Conservation (phyloP, 805 yeast species). For the Barnettozyma siamensis region DNA sequence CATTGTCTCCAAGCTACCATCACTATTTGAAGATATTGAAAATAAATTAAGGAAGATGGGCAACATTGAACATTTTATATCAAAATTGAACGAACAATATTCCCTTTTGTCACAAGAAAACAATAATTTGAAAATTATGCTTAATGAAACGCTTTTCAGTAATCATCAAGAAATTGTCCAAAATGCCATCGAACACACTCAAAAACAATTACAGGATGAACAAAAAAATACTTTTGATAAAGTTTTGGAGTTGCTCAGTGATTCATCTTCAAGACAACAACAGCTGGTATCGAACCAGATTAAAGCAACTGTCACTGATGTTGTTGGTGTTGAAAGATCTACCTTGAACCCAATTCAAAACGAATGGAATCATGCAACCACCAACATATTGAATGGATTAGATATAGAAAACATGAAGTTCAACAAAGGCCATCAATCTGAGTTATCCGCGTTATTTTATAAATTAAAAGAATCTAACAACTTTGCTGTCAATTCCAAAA, state of each 20-base stretch:
- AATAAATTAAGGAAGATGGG: slow-evolving; percentile 8
- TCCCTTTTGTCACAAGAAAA: slow-evolving; percentile 22
- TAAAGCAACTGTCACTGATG: slow-evolving; percentile 12
- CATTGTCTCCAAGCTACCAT: slow-evolving; percentile 20
- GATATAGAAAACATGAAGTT: slow-evolving; percentile 14
- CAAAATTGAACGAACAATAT: slow-evolving; percentile 15
- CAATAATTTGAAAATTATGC: slow-evolving; percentile 16
- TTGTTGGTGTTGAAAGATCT: slow-evolving; percentile 16
- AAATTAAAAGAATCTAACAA: slow-evolving; percentile 14
- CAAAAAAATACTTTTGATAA: slow-evolving; percentile 16
- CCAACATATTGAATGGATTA: slow-evolving; percentile 17
- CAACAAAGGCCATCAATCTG: slow-evolving; percentile 8
- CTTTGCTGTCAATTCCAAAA: slow-evolving; percentile 12
- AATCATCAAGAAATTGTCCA: slow-evolving; percentile 19
- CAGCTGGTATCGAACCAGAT: slow-evolving; percentile 11
- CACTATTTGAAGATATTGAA: slow-evolving; percentile 17
- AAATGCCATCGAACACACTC: slow-evolving; percentile 11
- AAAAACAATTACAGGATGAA: slow-evolving; percentile 16
- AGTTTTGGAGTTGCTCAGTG: slow-evolving; percentile 18
- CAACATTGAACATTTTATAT: slow-evolving; percentile 9
- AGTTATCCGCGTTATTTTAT: slow-evolving; percentile 7
- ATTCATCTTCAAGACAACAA: slow-evolving; percentile 17
- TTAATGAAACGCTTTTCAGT: slow-evolving; percentile 20
- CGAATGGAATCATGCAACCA: slow-evolving; percentile 20
- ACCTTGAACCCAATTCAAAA: slow-evolving; percentile 10